phyloP scores from a whole-genome alignment of 495 filamentous ascomycete species.

The Lichenothelia convexa region DNA sequence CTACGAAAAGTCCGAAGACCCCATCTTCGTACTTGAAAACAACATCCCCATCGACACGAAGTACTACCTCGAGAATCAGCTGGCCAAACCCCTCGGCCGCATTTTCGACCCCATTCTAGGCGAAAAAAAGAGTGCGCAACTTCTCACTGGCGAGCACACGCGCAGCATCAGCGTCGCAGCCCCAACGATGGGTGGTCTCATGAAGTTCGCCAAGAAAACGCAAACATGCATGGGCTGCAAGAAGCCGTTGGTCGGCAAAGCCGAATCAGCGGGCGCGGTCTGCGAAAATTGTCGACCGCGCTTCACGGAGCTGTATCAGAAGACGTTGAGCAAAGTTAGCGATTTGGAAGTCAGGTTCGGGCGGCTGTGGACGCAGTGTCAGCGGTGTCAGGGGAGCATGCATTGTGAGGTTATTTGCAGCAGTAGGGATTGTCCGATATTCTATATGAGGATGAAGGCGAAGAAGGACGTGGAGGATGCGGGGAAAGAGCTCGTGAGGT shows the following conservation, averaged over 20 bases:
- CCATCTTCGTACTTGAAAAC: constrained; percentile 90
- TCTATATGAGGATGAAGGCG: constrained; percentile 99
- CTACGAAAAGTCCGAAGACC: constrained; percentile 91
- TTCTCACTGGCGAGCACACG: constrained; percentile 82
- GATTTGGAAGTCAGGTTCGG: constrained; percentile 89
- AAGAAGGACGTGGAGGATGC: constrained; percentile 97
- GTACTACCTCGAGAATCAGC: constrained; percentile 98
- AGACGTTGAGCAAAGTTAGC: constrained; percentile 65
- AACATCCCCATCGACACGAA: constrained; percentile 96
- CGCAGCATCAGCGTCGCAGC: constrained; percentile 79
- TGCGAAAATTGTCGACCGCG: constrained; percentile 70
- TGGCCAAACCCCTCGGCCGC: constrained; percentile 77
- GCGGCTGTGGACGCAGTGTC: constrained; percentile 93
- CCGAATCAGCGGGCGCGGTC: constrained; percentile 70
- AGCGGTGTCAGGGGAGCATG: constrained; percentile 92
- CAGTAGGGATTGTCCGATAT: constrained; percentile 91
- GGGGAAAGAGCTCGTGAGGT: constrained; percentile 75
- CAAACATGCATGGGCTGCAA: constrained; percentile 98
- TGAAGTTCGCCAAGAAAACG: constrained; percentile 97
- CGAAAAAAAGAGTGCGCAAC: constrained; percentile 65
- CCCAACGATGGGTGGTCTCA: constrained; percentile 75
- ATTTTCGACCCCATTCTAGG: constrained; percentile 97
- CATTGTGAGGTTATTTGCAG: constrained; percentile 97
- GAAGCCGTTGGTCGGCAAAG: constrained; percentile 66
- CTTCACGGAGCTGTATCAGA: constrained; percentile 84